Base-by-base conservation (phyloP, 2,329 filamentous ascomycete species). In the Conoideocrella luteorostrata region DNA sequence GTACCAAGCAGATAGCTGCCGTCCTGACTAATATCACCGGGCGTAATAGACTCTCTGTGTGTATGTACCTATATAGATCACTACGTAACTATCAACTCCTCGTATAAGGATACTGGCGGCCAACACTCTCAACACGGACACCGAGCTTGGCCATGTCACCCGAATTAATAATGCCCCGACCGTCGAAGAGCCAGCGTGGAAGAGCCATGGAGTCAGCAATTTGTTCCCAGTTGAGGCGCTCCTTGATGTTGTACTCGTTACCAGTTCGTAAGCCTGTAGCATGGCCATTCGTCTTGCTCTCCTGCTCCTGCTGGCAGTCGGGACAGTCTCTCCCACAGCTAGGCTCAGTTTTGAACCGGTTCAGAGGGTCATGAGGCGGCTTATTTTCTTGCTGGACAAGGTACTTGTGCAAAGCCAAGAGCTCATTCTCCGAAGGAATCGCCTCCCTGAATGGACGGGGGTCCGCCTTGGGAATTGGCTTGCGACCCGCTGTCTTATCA, bases 131-230 rank as follows among this genome's bases (percentile, higher is more conserved):
- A 9, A 77, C 71, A n/a, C 67, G 62, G 39, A 78, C 64, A 12
- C 71, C 73, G n/a, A 77, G 59, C 60, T 67, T 68, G 32, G 62
- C 61, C 65, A 77, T 69, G 50, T 68, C 64, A 17, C 60, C 58
- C 15, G 64, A 65, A 50, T 78, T 70, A 37, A 78, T 67, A 22
- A 77, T 67, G 30, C 73, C 72, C 43, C 71, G 70, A n/a, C 75
- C 75, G 46, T 78, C 74, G 59, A 78, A 78, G 20, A 78, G 62
- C 72, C 72, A 77, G 44, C 68, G 70, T 10, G 75, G 74, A 59
- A 71, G 70, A 38, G 64, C 64, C 72, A 78, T 77, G 49, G 60
- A 57, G 41, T 64, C 56, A 35, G 71, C 63, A 33, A 78, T 71
- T 57, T 61, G 67, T 43, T 61, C 63, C 74, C 75, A 78, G 61